A percentile compares a stretch with the other conserved stretches of the same genome.
Evolutionary conservation across 306 rosid genomes (phyloP).

Genomic region (Dalbergia cultrata): DNA sequence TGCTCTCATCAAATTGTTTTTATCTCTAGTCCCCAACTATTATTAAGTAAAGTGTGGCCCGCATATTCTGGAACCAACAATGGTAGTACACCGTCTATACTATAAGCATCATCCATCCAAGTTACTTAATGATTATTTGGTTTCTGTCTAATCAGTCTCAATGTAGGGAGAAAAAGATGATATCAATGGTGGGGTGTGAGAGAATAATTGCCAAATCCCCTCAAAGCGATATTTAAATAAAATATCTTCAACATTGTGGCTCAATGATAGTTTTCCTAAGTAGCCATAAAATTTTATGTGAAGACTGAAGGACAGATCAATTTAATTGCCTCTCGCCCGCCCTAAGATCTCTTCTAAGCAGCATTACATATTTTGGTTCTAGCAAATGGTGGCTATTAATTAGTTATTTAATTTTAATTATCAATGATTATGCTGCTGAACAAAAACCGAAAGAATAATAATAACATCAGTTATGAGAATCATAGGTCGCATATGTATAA

Average conservation of each 20-base stretch:
- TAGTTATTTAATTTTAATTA: not conserved
- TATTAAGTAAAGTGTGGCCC: conserved; percentile 38
- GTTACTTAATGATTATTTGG: conserved; percentile 49
- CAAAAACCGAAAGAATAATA: not conserved
- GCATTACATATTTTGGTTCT: conserved; percentile 22
- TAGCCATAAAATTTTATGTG: conserved; percentile 18
- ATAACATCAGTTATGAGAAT: conserved; percentile 11
- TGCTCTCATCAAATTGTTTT: conserved; percentile 49
- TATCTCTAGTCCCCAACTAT: conserved; percentile 35
- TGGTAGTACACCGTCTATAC: conserved; percentile 32
- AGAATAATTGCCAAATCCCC: conserved; percentile 70
- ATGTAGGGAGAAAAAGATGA: conserved; percentile 38
- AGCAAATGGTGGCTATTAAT: not conserved
- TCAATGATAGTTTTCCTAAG: conserved; percentile 27
- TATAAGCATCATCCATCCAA: conserved; percentile 28
- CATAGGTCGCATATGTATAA: not conserved
- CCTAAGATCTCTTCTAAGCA: not conserved
- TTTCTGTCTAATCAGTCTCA: conserved; percentile 52
- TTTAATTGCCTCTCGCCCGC: not conserved
- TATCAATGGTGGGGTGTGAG: conserved; percentile 59
- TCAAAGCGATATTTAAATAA: conserved; percentile 49
- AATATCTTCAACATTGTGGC: conserved; percentile 48
- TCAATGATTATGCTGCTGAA: conserved; percentile 17
- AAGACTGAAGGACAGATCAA: not conserved
- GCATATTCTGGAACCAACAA: conserved; percentile 40